Conservation (phyloP, 371 early-diverging fungal genomes). For the Mortierella sp. region DNA sequence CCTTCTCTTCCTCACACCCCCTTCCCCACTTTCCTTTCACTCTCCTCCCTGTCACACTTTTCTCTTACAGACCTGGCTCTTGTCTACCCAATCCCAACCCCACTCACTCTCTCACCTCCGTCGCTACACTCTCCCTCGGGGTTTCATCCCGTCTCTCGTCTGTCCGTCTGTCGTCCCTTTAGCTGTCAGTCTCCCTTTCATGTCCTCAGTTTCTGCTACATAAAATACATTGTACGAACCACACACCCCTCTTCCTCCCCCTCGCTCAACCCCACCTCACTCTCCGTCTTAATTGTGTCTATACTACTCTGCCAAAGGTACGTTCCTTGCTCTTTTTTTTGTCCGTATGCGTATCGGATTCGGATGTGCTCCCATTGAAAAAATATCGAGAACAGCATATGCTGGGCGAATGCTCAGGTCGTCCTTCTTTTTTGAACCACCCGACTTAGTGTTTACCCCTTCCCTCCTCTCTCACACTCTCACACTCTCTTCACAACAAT, state of each 20-base stretch:
- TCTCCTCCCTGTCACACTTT: not conserved
- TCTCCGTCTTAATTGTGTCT: not conserved
- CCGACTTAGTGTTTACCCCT: not conserved
- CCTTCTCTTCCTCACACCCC: not conserved
- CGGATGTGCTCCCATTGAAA: not conserved
- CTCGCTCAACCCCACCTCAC: not conserved
- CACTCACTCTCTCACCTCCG: not conserved
- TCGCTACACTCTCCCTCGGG: not conserved
- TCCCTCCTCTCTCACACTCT: no score
- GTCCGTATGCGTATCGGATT: not conserved
- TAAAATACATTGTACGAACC: not conserved
- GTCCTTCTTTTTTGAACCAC: slow-evolving; percentile 2
- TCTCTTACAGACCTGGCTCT: no score
- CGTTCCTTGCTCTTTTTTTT: not conserved
- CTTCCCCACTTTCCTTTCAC: no score
- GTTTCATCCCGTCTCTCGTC: not conserved
- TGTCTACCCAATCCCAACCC: no score
- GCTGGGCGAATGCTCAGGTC: slow-evolving; percentile 6
- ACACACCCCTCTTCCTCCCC: not conserved
- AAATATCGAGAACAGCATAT: not conserved
- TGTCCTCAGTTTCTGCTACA: not conserved
- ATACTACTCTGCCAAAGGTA: not conserved
- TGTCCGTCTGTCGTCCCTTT: not conserved
- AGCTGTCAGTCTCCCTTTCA: not conserved
- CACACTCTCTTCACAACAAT: not conserved